These are phyloP conservation scores for Trichomonascaceae sp. DNA, from an alignment of 1,139 yeast genomes.

Conservation along the genomic window DNA sequence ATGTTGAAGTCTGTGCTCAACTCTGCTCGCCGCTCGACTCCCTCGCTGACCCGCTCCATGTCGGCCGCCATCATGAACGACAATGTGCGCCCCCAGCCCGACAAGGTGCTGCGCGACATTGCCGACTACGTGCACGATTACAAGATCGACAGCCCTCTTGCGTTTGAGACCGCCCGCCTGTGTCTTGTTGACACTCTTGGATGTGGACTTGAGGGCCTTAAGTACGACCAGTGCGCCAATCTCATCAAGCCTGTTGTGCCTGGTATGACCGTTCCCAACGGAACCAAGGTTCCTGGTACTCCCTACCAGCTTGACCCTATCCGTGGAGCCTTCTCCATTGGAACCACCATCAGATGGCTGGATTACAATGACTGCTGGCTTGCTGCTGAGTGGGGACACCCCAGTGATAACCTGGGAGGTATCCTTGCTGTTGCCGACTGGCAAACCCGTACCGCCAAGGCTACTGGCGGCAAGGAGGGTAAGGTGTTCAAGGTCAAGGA, in stretches of 20 bases:
- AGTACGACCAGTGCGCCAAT: conserved; percentile 36
- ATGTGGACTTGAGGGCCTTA: conserved; percentile 47
- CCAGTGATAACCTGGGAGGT: conserved; percentile 47
- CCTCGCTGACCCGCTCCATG: conserved; percentile 7
- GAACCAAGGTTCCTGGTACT: conserved; percentile 42
- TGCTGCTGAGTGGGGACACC: conserved; percentile 58
- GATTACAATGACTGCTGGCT: conserved; percentile 52
- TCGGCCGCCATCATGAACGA: conserved; percentile 26
- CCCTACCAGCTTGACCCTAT: conserved; percentile 38
- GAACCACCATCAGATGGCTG: conserved; percentile 45
- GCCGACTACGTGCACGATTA: conserved; percentile 38
- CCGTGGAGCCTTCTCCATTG: conserved; percentile 44
- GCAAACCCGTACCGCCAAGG: conserved; percentile 35
- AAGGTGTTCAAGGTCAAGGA: conserved; percentile 35
- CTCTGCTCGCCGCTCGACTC: no score
- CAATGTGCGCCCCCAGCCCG: conserved; percentile 37
- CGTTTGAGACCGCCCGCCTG: conserved; percentile 39
- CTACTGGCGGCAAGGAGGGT: conserved; percentile 29
- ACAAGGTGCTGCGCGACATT: conserved; percentile 36
- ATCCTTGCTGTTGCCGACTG: conserved; percentile 46
- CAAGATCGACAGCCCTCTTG: conserved; percentile 33
- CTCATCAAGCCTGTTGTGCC: conserved; percentile 44
- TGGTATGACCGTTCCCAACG: conserved; percentile 41
- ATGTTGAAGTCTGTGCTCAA: no score
- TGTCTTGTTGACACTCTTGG: conserved; percentile 46